These are phyloP conservation scores for Botrytis deweyae DNA, from an alignment of 2,329 filamentous ascomycete species.

Conservation along the genomic window DNA sequence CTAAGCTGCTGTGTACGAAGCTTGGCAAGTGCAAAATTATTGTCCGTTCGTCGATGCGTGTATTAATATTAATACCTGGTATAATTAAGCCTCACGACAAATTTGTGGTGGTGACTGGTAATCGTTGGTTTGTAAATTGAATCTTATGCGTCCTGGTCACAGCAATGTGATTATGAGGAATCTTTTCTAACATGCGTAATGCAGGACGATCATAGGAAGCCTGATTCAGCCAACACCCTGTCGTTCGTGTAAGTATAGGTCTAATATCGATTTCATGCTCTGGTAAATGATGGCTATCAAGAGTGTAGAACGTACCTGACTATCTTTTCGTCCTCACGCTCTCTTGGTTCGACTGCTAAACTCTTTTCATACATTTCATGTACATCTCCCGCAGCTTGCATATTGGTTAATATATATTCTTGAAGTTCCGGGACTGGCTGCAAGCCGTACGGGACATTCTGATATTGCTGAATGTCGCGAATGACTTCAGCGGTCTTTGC, in stretches of 20 bases:
- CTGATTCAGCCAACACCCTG: slow-evolving; percentile 61
- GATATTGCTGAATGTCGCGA: slow-evolving; percentile 96
- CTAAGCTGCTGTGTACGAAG: background rate
- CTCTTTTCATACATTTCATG: slow-evolving; percentile 99
- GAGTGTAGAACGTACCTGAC: slow-evolving; percentile 61
- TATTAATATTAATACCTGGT: background rate
- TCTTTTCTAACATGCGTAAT: background rate
- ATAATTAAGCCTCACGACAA: background rate
- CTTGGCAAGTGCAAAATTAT: background rate
- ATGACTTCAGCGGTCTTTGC: slow-evolving; percentile 98
- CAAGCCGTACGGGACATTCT: slow-evolving; percentile 93
- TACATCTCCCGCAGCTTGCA: slow-evolving; percentile 92
- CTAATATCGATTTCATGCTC: slow-evolving; percentile 19
- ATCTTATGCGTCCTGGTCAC: background rate
- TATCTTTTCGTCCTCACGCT: slow-evolving; percentile 99
- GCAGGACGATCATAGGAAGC: slow-evolving; percentile 49
- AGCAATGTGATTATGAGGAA: background rate
- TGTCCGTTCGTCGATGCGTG: background rate
- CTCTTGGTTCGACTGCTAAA: slow-evolving; percentile 86
- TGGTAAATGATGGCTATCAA: slow-evolving; percentile 12
- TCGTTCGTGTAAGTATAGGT: slow-evolving; percentile 35
- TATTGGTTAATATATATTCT: slow-evolving; percentile 94
- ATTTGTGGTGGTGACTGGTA: background rate
- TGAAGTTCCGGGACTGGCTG: slow-evolving; percentile 89
- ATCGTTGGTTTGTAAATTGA: background rate